Evolutionary conservation across 2,329 filamentous ascomycete genomes (phyloP), one percentile per base, ranked within the genome.

Genomic region (Septoria petroselini): DNA sequence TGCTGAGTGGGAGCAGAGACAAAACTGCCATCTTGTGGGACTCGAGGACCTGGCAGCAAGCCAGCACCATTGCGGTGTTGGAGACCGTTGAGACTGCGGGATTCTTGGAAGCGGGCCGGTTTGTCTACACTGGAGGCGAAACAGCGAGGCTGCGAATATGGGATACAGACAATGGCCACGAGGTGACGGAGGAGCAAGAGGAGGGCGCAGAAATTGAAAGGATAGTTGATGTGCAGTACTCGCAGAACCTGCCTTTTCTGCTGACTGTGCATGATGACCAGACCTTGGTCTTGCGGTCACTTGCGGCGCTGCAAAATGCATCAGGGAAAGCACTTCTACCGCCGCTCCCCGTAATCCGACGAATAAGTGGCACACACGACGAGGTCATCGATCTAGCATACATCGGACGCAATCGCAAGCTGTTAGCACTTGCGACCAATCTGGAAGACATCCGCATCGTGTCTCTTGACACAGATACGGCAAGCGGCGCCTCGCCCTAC

Each of bases 21-120:
- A 94, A 95, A 73, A 97, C 93, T 0, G 80, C 93, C 47, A 93
- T 93, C 55, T 79, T 94, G 69, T 98, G 93, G 91, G 86, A 95
- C 70, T 79, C 86, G 15, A 80, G 75, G 57, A 89, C 84, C 17
- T 98, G 93, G 90, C 91, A 91, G 70, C 73, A 83, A 35, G 79
- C 84, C 58, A 86, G 85, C 54, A 85, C 94, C 0, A 83, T 93
- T 34, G 91, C 89, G 9, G 86, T 90, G 15, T 76, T 94, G 29
- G 93, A 98, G 68, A 82, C 86, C 29, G 77, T 97, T 23, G 93
- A 98, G 68, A 81, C 83, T 3, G 87, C 84, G 7, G 89, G 89
- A 0, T 96, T 97, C 63, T 65, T 94, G 11, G 77, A 79, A 15
- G 76, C 82, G 23, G 88, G 88, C 21, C 76, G 74, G 7, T 71